Evolutionary conservation across 441 rosid species (phyloP).

Genomic region (Manihot esculenta): DNA sequence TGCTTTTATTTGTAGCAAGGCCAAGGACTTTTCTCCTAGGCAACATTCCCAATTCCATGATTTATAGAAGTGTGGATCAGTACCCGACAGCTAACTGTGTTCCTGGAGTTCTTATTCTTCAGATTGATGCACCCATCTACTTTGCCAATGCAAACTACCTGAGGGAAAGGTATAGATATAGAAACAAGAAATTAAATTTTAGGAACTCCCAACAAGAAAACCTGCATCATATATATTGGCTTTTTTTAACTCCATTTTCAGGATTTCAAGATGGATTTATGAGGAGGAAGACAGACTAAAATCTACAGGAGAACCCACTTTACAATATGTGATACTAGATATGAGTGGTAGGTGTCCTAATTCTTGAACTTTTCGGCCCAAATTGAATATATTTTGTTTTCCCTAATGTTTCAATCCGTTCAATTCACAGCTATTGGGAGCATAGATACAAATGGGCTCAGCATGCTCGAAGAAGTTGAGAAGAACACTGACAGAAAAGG

Average conservation of each 20-base stretch:
- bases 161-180: slow-evolving; percentile 62
- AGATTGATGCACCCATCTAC: slow-evolving; percentile 87
- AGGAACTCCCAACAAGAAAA: background rate
- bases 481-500: slow-evolving; percentile 59
- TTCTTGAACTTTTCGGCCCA: background rate
- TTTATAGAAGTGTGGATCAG: slow-evolving; percentile 73
- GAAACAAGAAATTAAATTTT: background rate
- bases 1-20: slow-evolving; percentile 68
- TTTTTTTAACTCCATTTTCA: slow-evolving; percentile 18
- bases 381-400: background rate
- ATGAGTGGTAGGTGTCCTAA: slow-evolving; percentile 49
- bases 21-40: slow-evolving; percentile 70
- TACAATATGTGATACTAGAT: slow-evolving; percentile 74
- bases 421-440: slow-evolving; percentile 67
- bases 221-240: background rate
- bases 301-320: slow-evolving; percentile 42
- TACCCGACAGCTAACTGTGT: slow-evolving; percentile 55
- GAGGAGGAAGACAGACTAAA: slow-evolving; percentile 82
- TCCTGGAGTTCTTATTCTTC: slow-evolving; percentile 76
- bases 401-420: background rate
- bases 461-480: slow-evolving; percentile 80
- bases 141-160: slow-evolving; percentile 83
- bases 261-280: slow-evolving; percentile 79
- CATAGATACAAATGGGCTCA: slow-evolving; percentile 92
- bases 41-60: slow-evolving; percentile 64